These are phyloP conservation scores for Solanum sparsipilum DNA, from an alignment of 257 asterid genomes.

Conservation along the genomic window DNA sequence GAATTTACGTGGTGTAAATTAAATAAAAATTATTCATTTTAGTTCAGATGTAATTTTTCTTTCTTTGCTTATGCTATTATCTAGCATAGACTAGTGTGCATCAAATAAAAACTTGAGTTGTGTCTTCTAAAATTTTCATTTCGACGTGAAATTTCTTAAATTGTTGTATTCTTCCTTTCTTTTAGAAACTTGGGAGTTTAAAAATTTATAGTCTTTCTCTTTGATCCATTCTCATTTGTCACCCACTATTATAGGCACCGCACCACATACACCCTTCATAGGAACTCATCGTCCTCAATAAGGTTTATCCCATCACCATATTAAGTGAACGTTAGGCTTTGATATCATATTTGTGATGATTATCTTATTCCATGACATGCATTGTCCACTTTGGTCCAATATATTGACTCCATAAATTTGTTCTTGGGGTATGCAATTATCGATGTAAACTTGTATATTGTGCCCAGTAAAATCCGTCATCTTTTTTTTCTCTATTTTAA, in stretches of 20 bases:
- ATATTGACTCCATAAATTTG: not conserved
- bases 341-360: not conserved
- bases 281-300: not conserved
- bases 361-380: not conserved
- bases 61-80: not conserved
- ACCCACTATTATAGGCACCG: too few relatives aligned
- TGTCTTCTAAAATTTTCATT: not conserved
- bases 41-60: not conserved
- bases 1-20: too few relatives aligned
- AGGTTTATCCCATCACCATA: not conserved
- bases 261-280: not conserved
- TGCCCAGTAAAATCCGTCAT: not conserved
- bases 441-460: not conserved
- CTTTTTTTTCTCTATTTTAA: not conserved
- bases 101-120: not conserved
- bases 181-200: not conserved
- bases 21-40: not conserved
- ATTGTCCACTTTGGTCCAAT: not conserved
- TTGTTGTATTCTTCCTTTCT: not conserved
- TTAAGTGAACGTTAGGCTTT: not conserved
- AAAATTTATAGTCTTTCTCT: not conserved
- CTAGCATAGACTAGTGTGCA: not conserved
- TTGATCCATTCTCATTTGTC: not conserved
- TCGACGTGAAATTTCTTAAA: not conserved
- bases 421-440: not conserved